Percentiles rank a stretch among this genome's conserved stretches.
phyloP scores from a whole-genome alignment of 2,329 filamentous ascomycete species.

The Phaeosphaeriaceae sp. region DNA sequence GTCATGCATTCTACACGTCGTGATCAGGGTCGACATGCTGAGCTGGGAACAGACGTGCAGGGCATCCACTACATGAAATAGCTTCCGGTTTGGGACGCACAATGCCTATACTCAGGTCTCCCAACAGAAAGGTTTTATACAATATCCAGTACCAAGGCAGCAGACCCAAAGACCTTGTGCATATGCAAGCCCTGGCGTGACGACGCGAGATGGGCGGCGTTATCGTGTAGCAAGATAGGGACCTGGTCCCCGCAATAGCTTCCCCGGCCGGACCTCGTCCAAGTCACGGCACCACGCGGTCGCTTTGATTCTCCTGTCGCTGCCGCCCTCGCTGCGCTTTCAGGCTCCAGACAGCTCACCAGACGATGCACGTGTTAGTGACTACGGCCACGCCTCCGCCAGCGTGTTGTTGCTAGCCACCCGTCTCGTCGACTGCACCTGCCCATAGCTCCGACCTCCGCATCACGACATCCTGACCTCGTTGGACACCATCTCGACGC shows the following conservation, averaged over 20 bases:
- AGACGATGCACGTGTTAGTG: constrained; percentile 27
- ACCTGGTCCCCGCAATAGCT: constrained; percentile 19
- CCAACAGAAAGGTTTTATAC: background rate
- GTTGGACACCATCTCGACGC: background rate
- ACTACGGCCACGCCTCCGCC: constrained; percentile 16
- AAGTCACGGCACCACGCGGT: background rate
- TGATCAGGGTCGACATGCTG: no score
- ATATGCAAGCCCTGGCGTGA: background rate
- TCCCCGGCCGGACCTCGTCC: constrained; percentile 7
- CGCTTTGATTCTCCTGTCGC: background rate
- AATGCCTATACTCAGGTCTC: background rate
- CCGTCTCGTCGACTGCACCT: constrained; percentile 12
- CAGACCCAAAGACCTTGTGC: background rate
- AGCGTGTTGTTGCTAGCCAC: constrained; percentile 39
- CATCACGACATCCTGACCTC: background rate
- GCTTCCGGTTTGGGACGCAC: no score
- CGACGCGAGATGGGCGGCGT: constrained; percentile 11
- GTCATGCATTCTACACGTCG: background rate
- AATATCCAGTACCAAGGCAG: background rate
- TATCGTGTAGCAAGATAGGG: constrained; percentile 9
- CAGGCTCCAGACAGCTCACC: constrained; percentile 1
- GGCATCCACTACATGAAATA: background rate
- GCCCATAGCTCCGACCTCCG: constrained; percentile 10
- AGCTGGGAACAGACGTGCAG: background rate
- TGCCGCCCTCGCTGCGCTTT: constrained; percentile 8